Evolutionary conservation across 768 basidiomycete species (phyloP).

Genomic region (Mycena alexandri): DNA sequence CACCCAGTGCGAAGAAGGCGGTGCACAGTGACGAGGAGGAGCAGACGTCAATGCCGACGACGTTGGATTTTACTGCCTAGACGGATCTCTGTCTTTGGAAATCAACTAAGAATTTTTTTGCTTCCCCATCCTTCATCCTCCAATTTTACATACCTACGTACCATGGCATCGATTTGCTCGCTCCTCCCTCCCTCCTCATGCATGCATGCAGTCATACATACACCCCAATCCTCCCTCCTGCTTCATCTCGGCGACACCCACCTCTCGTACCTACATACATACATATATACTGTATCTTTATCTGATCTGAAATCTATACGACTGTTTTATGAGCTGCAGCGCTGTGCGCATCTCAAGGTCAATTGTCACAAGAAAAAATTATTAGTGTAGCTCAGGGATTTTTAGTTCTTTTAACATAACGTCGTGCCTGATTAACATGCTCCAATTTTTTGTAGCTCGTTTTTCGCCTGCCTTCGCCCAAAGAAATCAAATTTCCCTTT

Average conservation of each 20-base stretch:
- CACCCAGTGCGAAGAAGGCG: conserved; percentile 3
- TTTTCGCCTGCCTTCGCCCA: not conserved
- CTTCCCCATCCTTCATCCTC: not conserved
- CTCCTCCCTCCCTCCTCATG: not conserved
- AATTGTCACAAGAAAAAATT: too few relatives aligned
- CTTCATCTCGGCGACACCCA: conserved; percentile 31
- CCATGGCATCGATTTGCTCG: conserved; percentile 15
- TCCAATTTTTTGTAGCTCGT: too few relatives aligned
- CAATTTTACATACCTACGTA: not conserved
- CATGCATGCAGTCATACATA: too few relatives aligned
- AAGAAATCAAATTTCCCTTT: not conserved
- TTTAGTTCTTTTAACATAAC: not conserved
- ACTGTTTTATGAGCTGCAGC: conserved; percentile 8
- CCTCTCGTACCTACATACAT: conserved; percentile 15
- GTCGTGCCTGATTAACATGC: too few relatives aligned
- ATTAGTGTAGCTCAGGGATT: too few relatives aligned
- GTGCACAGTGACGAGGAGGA: conserved; percentile 19
- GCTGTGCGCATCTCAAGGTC: too few relatives aligned
- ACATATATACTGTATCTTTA: conserved; percentile 31
- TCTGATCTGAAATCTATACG: conserved; percentile 18
- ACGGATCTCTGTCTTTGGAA: not conserved
- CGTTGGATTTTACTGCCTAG: conserved; percentile 23
- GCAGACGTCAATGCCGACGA: conserved; percentile 14
- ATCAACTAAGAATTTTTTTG: not conserved
- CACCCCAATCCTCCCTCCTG: not conserved